Conservation (phyloP, 805 yeast species). For the Candida sithepensis region DNA sequence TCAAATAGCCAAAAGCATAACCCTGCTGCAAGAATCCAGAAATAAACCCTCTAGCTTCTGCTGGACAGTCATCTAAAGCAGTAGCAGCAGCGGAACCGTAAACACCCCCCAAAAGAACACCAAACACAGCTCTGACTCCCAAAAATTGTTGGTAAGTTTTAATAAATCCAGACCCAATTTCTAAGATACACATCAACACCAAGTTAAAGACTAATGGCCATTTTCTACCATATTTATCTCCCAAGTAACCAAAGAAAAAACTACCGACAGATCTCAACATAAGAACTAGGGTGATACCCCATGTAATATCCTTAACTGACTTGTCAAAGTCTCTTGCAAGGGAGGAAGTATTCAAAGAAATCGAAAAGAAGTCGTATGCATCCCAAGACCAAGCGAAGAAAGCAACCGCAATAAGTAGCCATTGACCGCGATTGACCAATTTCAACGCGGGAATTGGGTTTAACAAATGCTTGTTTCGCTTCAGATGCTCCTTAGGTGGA, state of each 20-base stretch:
- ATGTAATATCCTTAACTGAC: conserved; percentile 49
- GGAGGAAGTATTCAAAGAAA: conserved; percentile 45
- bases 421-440: conserved; percentile 46
- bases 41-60: conserved; percentile 51
- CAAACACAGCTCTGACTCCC: conserved; percentile 61
- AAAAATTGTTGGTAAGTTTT: conserved; percentile 53
- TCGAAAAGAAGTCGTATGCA: conserved; percentile 60
- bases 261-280: conserved; percentile 71
- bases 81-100: conserved; percentile 54
- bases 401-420: conserved; percentile 54
- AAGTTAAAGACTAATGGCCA: conserved; percentile 52
- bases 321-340: conserved; percentile 45
- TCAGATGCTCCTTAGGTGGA: conserved; percentile 39
- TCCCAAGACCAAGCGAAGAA: conserved; percentile 64
- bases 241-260: conserved; percentile 52
- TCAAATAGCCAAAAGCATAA: conserved; percentile 64
- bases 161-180: conserved; percentile 63
- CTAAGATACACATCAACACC: conserved; percentile 44
- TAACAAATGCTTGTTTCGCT: conserved; percentile 37
- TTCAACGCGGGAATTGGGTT: conserved; percentile 64
- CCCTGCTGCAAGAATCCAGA: conserved; percentile 79
- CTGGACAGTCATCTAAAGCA: conserved; percentile 52
- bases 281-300: conserved; percentile 66
- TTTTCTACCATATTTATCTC: conserved; percentile 61
- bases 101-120: conserved; percentile 56